These are phyloP conservation scores for Thraustotheca clavata DNA, from an alignment of 352 stramenopile genomes.

Conservation along the genomic window DNA sequence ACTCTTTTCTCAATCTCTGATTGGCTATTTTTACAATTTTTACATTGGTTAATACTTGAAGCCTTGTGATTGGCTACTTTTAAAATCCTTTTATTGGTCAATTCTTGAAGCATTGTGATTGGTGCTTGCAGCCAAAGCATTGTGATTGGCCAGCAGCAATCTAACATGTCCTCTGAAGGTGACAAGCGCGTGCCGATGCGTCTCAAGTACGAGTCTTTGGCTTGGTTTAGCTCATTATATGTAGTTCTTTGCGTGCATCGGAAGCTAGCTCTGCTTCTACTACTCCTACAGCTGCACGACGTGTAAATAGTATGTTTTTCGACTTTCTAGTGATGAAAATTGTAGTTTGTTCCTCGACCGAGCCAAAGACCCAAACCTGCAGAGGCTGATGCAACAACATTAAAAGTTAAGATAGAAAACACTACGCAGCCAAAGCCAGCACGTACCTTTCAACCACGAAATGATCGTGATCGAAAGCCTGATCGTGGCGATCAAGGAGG, in stretches of 20 bases:
- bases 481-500: conserved; percentile 27
- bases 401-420: not conserved
- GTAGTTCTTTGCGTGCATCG: not conserved
- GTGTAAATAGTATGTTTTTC: not conserved
- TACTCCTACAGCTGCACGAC: not conserved
- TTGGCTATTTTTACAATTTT: too few species aligned
- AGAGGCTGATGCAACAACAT: not conserved
- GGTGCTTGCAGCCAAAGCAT: not conserved
- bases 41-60: not conserved
- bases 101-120: not conserved
- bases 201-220: not conserved
- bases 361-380: not conserved
- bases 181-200: not conserved
- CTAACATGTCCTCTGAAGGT: not conserved
- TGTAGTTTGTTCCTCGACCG: conserved; percentile 18
- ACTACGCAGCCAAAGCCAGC: not conserved
- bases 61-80: not conserved
- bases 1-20: too few species aligned
- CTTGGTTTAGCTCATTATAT: not conserved
- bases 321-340: not conserved
- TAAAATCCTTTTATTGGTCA: not conserved
- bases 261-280: not conserved
- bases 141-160: too few species aligned
- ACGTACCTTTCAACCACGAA: not conserved
- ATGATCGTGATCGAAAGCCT: not conserved